A percentile compares a stretch with the other conserved stretches of the same genome.
Conservation (phyloP, 345 rosid genomes). For the Toxicodendron radicans region DNA sequence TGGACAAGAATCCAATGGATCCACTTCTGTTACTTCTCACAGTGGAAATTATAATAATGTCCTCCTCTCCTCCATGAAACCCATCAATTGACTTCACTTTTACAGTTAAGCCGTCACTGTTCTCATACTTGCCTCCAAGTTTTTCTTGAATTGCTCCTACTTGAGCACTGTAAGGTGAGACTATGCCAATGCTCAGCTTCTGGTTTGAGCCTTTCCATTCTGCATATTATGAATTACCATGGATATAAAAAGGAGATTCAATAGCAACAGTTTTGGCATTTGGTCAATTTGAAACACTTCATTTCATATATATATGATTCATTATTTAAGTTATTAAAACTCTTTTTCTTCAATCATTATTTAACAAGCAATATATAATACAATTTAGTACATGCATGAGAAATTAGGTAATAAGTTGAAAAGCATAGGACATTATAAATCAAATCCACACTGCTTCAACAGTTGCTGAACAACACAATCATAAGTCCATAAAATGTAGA, state of each 20-base stretch:
- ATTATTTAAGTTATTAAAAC: no score
- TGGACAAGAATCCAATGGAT: conserved; percentile 28
- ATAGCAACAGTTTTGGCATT: background rate
- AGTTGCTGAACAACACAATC: no score
- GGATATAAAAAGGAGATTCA: background rate
- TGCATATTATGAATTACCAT: conserved; percentile 8
- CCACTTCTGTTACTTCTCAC: conserved; percentile 29
- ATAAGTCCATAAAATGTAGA: no score
- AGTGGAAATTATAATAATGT: conserved; percentile 29
- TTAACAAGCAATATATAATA: no score
- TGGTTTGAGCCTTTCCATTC: conserved; percentile 19
- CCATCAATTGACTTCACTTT: conserved; percentile 32
- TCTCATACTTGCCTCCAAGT: conserved; percentile 14
- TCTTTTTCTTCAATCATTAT: background rate
- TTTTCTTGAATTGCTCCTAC: conserved; percentile 23
- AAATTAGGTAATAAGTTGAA: background rate
- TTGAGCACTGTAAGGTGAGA: conserved; percentile 34
- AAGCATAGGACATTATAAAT: background rate
- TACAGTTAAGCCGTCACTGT: conserved; percentile 17
- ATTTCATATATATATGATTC: background rate
- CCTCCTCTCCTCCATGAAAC: conserved; percentile 38
- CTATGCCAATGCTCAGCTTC: conserved; percentile 25
- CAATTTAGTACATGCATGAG: no score
- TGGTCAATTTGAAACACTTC: background rate
- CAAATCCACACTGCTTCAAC: no score